phyloP scores from a whole-genome alignment of 2,329 filamentous ascomycete species.

The Ceratocystis variospora region DNA sequence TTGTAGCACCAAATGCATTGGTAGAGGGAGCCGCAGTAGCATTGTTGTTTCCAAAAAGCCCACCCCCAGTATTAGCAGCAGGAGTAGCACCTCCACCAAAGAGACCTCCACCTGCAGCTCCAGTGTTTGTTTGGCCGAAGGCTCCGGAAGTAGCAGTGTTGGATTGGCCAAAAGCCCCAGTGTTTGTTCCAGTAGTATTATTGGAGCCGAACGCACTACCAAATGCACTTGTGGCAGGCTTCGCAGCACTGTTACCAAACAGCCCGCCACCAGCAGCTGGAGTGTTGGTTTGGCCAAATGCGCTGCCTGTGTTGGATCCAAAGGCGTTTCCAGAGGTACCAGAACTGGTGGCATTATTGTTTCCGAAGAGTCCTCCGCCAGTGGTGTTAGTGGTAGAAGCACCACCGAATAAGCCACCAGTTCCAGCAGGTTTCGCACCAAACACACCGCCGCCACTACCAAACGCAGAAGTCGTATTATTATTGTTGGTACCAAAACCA shows the following conservation, averaged over 20 bases:
- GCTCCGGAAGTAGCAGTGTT: conserved; percentile 23
- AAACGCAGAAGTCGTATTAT: conserved; percentile 20
- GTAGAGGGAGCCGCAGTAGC: conserved; percentile 18
- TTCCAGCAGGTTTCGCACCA: conserved; percentile 25
- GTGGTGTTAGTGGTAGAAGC: conserved; percentile 21
- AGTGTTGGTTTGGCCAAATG: conserved; percentile 27
- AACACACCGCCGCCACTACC: conserved; percentile 28
- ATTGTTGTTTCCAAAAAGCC: conserved; percentile 33
- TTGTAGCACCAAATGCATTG: conserved; percentile 30
- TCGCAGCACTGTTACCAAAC: conserved; percentile 24
- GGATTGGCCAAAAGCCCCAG: conserved; percentile 24
- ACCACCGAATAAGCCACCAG: conserved; percentile 32
- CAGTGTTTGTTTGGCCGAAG: conserved; percentile 24
- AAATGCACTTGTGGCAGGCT: conserved; percentile 25
- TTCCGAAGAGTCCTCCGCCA: conserved; percentile 25
- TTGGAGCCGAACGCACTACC: conserved; percentile 33
- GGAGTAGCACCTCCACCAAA: conserved; percentile 17
- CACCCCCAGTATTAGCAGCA: conserved; percentile 26
- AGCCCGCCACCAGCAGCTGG: conserved; percentile 24
- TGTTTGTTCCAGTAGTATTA: conserved; percentile 22
- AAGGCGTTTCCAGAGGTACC: conserved; percentile 16
- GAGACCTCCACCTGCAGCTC: conserved; percentile 20
- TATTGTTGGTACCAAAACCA: conserved; percentile 24
- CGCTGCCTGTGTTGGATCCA: conserved; percentile 22
- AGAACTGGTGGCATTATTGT: conserved; percentile 22